phyloP scores from a whole-genome alignment of 345 rosid species.

The Kernera saxatilis region DNA sequence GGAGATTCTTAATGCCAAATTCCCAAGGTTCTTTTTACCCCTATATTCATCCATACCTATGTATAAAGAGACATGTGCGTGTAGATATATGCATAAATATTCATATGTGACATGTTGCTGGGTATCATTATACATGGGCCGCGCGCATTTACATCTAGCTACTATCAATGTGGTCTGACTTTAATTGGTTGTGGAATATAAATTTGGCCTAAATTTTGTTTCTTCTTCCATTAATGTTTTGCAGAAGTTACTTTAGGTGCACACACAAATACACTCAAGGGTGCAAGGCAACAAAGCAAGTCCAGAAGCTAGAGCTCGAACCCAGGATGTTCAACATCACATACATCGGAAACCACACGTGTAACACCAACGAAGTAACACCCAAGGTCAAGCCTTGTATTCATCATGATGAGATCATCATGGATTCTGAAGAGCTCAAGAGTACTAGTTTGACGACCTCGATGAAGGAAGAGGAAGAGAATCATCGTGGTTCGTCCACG shows the following conservation, averaged over 20 bases:
- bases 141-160: conserved; percentile 18
- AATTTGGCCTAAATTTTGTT: neutral
- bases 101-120: conserved; percentile 9
- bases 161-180: neutral
- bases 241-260: conserved; percentile 88
- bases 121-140: neutral
- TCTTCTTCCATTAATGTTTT: neutral
- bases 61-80: neutral
- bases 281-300: conserved; percentile 82
- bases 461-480: conserved; percentile 19
- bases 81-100: neutral
- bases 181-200: neutral
- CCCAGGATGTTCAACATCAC: conserved; percentile 43
- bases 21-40: conserved; percentile 52
- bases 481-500: conserved; percentile 15
- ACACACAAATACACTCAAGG: conserved; percentile 59
- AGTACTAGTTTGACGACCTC: conserved; percentile 15
- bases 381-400: conserved; percentile 1
- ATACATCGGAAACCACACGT: conserved; percentile 62
- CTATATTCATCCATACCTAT: neutral
- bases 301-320: conserved; percentile 53
- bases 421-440: conserved; percentile 24
- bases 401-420: conserved; percentile 23
- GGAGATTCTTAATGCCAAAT: conserved; percentile 52
- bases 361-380: conserved; percentile 32